These are phyloP conservation scores for Pelargonium fulgidum DNA, from an alignment of 441 rosid species.

Conservation along the genomic window DNA sequence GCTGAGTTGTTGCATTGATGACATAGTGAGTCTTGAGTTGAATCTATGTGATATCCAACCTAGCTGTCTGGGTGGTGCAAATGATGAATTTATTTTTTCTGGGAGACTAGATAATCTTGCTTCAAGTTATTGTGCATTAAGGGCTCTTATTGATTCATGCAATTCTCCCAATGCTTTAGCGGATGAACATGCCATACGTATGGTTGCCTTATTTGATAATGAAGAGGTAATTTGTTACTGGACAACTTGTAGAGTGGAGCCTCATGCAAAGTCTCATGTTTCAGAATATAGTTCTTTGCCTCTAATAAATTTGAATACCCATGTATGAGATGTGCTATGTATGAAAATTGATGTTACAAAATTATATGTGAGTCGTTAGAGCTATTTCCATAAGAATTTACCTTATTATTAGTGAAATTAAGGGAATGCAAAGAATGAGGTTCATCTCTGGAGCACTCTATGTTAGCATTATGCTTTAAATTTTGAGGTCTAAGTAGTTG, in stretches of 20 bases:
- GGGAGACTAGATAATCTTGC: constrained; percentile 96
- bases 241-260: constrained; percentile 6
- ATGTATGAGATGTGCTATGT: background rate
- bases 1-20: constrained; percentile 51
- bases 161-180: constrained; percentile 42
- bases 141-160: constrained; percentile 83
- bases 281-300: background rate
- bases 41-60: constrained; percentile 92
- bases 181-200: constrained; percentile 56
- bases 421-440: background rate
- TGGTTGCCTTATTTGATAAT: constrained; percentile 92
- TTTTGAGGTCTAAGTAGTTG: background rate
- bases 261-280: background rate
- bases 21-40: constrained; percentile 71
- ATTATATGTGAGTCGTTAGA: background rate
- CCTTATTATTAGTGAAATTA: constrained; percentile 3
- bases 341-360: background rate
- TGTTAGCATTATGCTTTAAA: background rate
- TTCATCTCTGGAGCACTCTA: background rate
- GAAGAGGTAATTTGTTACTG: constrained; percentile 61
- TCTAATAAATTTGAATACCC: background rate
- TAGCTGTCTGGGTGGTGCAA: constrained; percentile 94
- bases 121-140: constrained; percentile 77
- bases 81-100: constrained; percentile 79
- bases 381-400: background rate